These are phyloP conservation scores for Iris pallida DNA, from an alignment of 116 monocot species.

Conservation along the genomic window DNA sequence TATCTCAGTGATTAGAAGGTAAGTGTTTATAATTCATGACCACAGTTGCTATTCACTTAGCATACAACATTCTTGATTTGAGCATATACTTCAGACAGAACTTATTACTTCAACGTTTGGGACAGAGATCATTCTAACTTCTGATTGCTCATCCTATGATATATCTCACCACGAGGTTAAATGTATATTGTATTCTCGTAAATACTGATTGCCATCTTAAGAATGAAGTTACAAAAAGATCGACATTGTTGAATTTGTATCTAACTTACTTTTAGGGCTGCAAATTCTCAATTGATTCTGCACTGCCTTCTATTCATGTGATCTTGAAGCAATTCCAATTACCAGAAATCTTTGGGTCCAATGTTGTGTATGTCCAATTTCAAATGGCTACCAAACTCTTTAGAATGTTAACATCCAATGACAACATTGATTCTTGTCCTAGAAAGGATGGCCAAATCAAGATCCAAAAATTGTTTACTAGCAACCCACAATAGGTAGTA, in stretches of 20 bases:
- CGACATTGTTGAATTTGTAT: background rate
- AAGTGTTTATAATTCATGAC: background rate
- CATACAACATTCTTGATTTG: no score
- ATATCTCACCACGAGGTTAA: background rate
- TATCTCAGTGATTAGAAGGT: slow-evolving; percentile 89
- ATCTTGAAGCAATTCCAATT: background rate
- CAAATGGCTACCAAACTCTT: no score
- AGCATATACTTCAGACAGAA: no score
- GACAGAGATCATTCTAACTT: no score
- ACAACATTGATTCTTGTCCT: no score
- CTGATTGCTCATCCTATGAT: no score
- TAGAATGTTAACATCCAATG: no score
- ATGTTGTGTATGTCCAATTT: background rate
- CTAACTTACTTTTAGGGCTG: background rate
- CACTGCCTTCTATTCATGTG: background rate
- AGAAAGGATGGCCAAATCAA: no score
- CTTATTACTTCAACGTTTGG: no score
- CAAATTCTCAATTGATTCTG: background rate
- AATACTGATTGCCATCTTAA: background rate
- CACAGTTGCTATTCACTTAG: no score
- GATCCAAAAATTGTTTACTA: no score
- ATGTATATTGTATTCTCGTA: background rate
- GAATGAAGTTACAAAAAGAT: background rate
- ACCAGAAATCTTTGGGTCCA: background rate
- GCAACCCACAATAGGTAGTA: no score